phyloP scores from a whole-genome alignment of 2,329 filamentous ascomycete genomes.

The Corinectria fuckeliana region DNA sequence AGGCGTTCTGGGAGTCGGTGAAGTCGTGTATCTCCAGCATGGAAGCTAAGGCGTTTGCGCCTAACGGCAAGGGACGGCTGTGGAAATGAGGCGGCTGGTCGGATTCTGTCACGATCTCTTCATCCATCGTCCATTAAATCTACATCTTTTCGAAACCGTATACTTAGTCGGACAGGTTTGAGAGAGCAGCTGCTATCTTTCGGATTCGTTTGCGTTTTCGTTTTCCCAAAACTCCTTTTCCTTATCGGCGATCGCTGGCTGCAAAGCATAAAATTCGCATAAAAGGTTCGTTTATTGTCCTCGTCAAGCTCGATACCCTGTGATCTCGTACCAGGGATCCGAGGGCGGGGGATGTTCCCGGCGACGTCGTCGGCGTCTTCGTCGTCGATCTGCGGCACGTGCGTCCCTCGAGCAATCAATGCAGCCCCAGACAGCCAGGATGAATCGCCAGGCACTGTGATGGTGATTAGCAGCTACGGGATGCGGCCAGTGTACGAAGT shows the following conservation, averaged over 20 bases:
- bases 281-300: background rate
- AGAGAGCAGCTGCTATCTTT: background rate
- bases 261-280: background rate
- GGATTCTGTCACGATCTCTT: slow-evolving; percentile 1
- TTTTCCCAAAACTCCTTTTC: background rate
- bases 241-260: background rate
- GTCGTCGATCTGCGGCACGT: slow-evolving; percentile 24
- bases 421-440: slow-evolving; percentile 41
- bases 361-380: slow-evolving; percentile 22
- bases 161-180: background rate
- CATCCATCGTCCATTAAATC: background rate
- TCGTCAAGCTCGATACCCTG: slow-evolving; percentile 9
- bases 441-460: slow-evolving; percentile 35
- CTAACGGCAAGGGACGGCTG: slow-evolving; percentile 36
- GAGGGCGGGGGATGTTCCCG: slow-evolving; percentile 10
- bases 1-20: slow-evolving; percentile 29
- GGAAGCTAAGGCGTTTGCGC: slow-evolving; percentile 26
- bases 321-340: slow-evolving; percentile 31
- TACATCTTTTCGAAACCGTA: background rate
- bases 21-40: slow-evolving; percentile 29
- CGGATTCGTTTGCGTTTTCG: background rate
- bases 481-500: background rate
- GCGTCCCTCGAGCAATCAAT: slow-evolving; percentile 37
- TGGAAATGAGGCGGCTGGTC: slow-evolving; percentile 27
- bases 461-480: background rate